Evolutionary conservation across 257 asterid species (phyloP).

Genomic region (Leonotis leonurus): DNA sequence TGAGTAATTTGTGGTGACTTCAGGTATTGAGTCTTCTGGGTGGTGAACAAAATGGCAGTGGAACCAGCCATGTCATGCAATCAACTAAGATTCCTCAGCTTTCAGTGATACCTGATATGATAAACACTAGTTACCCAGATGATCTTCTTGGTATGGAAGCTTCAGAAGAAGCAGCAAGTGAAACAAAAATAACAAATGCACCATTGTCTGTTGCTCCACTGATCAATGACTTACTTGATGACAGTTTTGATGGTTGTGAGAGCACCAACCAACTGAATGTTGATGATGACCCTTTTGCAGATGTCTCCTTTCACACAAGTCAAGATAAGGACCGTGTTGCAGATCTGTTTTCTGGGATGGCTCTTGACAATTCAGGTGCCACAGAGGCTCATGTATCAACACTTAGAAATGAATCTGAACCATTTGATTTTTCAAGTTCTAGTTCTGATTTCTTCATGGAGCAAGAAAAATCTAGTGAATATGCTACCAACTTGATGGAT

Average conservation of each 20-base stretch:
- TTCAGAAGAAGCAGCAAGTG: conserved; percentile 28
- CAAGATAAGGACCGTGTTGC: conserved; percentile 40
- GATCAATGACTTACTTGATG: conserved; percentile 69
- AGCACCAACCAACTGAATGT: conserved; percentile 32
- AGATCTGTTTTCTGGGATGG: conserved; percentile 64
- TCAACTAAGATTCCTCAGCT: conserved; percentile 41
- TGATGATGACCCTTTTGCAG: conserved; percentile 92
- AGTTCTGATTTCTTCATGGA: conserved; percentile 37
- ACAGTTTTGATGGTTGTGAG: conserved; percentile 26
- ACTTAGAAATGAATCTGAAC: conserved; percentile 38
- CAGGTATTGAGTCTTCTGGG: conserved; percentile 72
- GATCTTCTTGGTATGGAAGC: conserved; percentile 45
- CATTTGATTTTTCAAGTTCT: conserved; percentile 52
- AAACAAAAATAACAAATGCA: conserved; percentile 29
- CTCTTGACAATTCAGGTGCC: conserved; percentile 39
- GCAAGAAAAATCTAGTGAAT: conserved; percentile 29
- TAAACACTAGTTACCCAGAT: conserved; percentile 67
- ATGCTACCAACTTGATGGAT: conserved; percentile 53
- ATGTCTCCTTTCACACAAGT: conserved; percentile 69
- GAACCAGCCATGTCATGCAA: conserved; percentile 31
- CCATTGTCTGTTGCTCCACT: conserved; percentile 47
- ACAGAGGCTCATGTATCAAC: conserved; percentile 28
- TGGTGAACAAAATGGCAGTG: conserved; percentile 46
- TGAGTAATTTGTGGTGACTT: conserved; percentile 2
- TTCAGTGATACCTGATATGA: conserved; percentile 66